phyloP scores from a whole-genome alignment of 176 grass and related monocot species.

The Triticum dicoccoides region DNA sequence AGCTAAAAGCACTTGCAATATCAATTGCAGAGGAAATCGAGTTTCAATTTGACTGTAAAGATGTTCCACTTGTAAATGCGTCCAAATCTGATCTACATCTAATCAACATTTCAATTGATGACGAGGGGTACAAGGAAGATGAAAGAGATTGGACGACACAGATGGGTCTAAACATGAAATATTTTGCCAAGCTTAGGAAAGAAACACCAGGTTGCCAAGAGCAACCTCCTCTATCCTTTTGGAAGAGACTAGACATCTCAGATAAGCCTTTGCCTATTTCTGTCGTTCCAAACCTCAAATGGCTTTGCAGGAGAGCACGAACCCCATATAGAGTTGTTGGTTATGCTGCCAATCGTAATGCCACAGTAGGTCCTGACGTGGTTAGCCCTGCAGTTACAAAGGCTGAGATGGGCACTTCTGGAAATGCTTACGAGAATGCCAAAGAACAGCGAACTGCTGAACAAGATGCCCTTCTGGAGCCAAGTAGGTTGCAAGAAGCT shows the following conservation, averaged over 20 bases:
- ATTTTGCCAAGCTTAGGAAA: slow-evolving; percentile 84
- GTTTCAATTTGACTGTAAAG: slow-evolving; percentile 64
- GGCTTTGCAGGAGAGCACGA: slow-evolving; percentile 77
- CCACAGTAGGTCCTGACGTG: slow-evolving; percentile 31
- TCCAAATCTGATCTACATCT: slow-evolving; percentile 64
- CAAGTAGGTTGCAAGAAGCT: slow-evolving; percentile 23
- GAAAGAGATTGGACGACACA: slow-evolving; percentile 87
- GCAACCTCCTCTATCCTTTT: slow-evolving; percentile 60
- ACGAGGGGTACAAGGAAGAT: slow-evolving; percentile 79
- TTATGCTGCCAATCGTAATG: slow-evolving; percentile 29
- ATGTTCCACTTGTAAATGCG: slow-evolving; percentile 73
- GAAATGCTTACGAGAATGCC: slow-evolving; percentile 27
- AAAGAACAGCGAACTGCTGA: not conserved
- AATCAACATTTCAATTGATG: slow-evolving; percentile 96
- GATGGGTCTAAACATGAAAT: slow-evolving; percentile 89
- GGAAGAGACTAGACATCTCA: slow-evolving; percentile 15
- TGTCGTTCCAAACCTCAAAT: slow-evolving; percentile 68
- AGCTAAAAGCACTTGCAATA: slow-evolving; percentile 94
- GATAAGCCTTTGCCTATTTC: slow-evolving; percentile 41
- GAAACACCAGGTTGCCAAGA: slow-evolving; percentile 59
- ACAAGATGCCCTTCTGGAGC: not conserved
- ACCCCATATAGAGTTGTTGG: slow-evolving; percentile 75
- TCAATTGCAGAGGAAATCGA: slow-evolving; percentile 93
- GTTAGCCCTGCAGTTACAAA: slow-evolving; percentile 28
- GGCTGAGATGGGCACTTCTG: slow-evolving; percentile 17